Evolutionary conservation across 192 early-diverging fungal genomes (phyloP).

Genomic region (Backusella liffmaniae): DNA sequence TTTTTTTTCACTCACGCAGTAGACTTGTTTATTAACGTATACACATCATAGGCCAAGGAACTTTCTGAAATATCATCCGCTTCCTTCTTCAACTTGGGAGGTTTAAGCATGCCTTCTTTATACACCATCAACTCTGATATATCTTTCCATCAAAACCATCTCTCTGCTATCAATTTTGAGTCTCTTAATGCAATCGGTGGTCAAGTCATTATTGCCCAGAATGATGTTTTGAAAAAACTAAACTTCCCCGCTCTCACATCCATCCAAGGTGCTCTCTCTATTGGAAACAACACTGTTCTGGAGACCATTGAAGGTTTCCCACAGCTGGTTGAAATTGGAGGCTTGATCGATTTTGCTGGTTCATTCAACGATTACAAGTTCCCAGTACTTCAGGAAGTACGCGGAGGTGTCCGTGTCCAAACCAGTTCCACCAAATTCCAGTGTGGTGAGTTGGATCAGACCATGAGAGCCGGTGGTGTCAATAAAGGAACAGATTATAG

Average conservation of each 20-base stretch:
- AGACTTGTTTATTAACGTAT: constrained; percentile 22
- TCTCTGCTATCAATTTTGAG: constrained; percentile 46
- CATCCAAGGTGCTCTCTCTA: constrained; percentile 61
- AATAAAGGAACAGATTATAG: constrained; percentile 24
- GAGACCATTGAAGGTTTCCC: constrained; percentile 54
- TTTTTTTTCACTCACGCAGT: not conserved
- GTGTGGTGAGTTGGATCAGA: constrained; percentile 35
- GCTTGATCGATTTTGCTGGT: constrained; percentile 56
- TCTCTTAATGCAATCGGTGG: constrained; percentile 47
- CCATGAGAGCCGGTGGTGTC: constrained; percentile 12
- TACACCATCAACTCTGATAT: constrained; percentile 48
- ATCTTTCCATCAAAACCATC: constrained; percentile 59
- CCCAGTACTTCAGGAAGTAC: constrained; percentile 52
- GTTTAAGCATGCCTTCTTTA: constrained; percentile 42
- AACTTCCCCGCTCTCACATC: constrained; percentile 51
- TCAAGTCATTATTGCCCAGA: constrained; percentile 57
- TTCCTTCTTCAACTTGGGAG: constrained; percentile 57
- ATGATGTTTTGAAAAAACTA: constrained; percentile 51
- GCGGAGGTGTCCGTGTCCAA: constrained; percentile 59
- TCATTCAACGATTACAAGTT: constrained; percentile 55
- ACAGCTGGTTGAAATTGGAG: constrained; percentile 51
- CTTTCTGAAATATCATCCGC: constrained; percentile 50
- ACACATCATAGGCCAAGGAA: constrained; percentile 26
- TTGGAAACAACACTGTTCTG: constrained; percentile 67
- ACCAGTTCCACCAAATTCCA: constrained; percentile 54